Percentiles rank a stretch among this genome's conserved stretches.
phyloP scores from a whole-genome alignment of 495 filamentous ascomycete genomes.

The Stereocaulon alpinum region DNA sequence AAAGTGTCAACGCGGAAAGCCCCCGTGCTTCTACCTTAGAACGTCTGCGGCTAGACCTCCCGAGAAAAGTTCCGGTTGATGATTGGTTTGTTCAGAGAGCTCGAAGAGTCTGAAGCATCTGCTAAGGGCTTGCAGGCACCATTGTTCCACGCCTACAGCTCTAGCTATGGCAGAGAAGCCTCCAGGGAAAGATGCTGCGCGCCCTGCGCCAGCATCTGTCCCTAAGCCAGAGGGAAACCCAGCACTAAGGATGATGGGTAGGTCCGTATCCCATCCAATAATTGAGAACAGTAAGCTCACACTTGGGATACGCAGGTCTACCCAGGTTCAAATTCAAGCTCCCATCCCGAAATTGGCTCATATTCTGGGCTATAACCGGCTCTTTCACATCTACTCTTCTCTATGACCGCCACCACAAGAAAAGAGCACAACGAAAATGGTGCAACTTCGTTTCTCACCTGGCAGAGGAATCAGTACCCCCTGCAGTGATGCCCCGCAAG shows the following conservation, averaged over 20 bases:
- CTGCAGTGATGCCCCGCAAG: conserved; percentile 66
- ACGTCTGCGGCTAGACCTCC: conserved; percentile 8
- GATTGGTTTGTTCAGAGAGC: not conserved
- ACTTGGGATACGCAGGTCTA: conserved; percentile 38
- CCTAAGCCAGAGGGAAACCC: conserved; percentile 43
- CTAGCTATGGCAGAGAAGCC: conserved; percentile 16
- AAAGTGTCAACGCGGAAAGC: conserved; percentile 3
- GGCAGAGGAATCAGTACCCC: conserved; percentile 59
- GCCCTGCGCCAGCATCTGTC: conserved; percentile 24
- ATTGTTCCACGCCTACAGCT: not conserved
- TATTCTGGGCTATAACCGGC: conserved; percentile 73
- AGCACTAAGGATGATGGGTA: conserved; percentile 64
- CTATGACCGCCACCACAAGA: conserved; percentile 88
- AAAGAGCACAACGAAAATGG: conserved; percentile 75
- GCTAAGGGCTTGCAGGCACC: not conserved
- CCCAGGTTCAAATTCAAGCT: conserved; percentile 73
- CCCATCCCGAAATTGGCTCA: conserved; percentile 94
- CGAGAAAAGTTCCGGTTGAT: not conserved
- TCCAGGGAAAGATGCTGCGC: conserved; percentile 17
- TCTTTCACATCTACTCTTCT: conserved; percentile 66
- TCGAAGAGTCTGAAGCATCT: not conserved
- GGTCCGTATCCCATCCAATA: not conserved
- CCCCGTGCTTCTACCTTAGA: conserved; percentile 7
- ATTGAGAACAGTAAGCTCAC: not conserved
- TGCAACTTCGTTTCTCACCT: conserved; percentile 76